Evolutionary conservation across 371 early-diverging fungal species (phyloP).

Genomic region (Rhizopus microsporus): DNA sequence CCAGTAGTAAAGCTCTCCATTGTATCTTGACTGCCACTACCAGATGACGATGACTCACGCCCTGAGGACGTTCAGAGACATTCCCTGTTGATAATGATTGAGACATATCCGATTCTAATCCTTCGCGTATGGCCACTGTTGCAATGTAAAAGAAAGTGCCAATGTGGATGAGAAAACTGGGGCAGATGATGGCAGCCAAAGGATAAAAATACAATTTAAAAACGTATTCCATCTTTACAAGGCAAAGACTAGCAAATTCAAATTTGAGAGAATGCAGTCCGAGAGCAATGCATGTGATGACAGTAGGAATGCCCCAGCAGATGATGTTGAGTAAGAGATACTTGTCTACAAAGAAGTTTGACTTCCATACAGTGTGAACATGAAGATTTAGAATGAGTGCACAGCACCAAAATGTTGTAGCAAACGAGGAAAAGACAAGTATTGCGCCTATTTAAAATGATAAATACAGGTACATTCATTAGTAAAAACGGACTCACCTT

Average conservation of each 20-base stretch:
- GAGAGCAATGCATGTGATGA: constrained; percentile 52
- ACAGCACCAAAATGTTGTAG: constrained; percentile 61
- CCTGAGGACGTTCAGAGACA: constrained; percentile 33
- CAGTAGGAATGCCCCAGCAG: constrained; percentile 68
- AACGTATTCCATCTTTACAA: constrained; percentile 54
- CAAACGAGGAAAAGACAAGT: constrained; percentile 59
- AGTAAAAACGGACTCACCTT: constrained; percentile 31
- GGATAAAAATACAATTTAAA: constrained; percentile 64
- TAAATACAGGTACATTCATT: not conserved
- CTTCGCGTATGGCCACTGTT: constrained; percentile 48
- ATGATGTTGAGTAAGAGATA: constrained; percentile 55
- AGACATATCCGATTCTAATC: constrained; percentile 55
- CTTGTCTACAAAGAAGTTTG: constrained; percentile 58
- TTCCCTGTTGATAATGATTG: constrained; percentile 38
- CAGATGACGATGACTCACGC: constrained; percentile 54
- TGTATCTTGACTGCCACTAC: constrained; percentile 66
- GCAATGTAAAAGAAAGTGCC: constrained; percentile 69
- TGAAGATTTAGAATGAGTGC: constrained; percentile 68
- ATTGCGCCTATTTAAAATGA: constrained; percentile 39
- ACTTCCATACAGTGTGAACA: constrained; percentile 70
- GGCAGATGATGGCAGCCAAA: constrained; percentile 60
- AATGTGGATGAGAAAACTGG: constrained; percentile 59
- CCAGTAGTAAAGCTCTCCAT: constrained; percentile 69
- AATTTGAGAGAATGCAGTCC: constrained; percentile 57
- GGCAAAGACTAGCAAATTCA: constrained; percentile 63